A percentile compares a stretch with the other conserved stretches of the same genome.
These are phyloP conservation scores for Parmales sp. DNA, from an alignment of 108 stramenopile genomes.

Conservation along the genomic window DNA sequence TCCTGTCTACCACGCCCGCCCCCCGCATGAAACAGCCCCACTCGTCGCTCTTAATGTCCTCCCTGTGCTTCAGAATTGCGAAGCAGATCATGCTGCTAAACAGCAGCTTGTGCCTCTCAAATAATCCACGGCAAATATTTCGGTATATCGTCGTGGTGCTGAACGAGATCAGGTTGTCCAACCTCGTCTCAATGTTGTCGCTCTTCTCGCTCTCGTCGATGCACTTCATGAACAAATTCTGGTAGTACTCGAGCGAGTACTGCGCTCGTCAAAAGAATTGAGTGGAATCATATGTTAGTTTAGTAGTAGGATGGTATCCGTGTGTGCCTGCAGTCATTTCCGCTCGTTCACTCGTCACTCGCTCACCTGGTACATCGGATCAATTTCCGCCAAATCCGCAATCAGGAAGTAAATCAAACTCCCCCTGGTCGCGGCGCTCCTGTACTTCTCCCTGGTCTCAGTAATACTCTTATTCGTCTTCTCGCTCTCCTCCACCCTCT, in stretches of 20 bases:
- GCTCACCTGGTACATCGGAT: slow-evolving; percentile 47
- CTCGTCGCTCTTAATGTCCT: slow-evolving; percentile 22
- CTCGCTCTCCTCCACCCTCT: slow-evolving; percentile 42
- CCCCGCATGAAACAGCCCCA: slow-evolving; percentile 42
- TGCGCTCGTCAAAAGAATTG: no score
- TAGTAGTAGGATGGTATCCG: no score
- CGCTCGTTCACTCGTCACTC: neutral
- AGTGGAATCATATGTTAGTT: no score
- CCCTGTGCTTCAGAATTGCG: slow-evolving; percentile 33
- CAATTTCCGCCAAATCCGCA: slow-evolving; percentile 42
- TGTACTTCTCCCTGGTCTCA: slow-evolving; percentile 36
- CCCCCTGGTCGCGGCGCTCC: slow-evolving; percentile 37
- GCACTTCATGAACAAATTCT: slow-evolving; percentile 37
- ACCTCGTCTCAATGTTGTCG: slow-evolving; percentile 20
- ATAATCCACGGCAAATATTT: slow-evolving; percentile 51
- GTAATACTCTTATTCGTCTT: slow-evolving; percentile 42
- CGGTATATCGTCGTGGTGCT: slow-evolving; percentile 32
- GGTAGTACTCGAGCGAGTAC: slow-evolving; percentile 50
- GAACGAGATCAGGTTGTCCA: slow-evolving; percentile 34
- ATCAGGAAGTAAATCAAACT: slow-evolving; percentile 52
- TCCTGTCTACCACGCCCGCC: slow-evolving; percentile 29
- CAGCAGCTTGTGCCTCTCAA: slow-evolving; percentile 42
- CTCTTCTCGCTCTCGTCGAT: slow-evolving; percentile 24
- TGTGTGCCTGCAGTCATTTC: no score
- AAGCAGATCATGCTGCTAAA: slow-evolving; percentile 42